Evolutionary conservation across 2,329 filamentous ascomycete species (phyloP).

Genomic region (Xylaria sp.): DNA sequence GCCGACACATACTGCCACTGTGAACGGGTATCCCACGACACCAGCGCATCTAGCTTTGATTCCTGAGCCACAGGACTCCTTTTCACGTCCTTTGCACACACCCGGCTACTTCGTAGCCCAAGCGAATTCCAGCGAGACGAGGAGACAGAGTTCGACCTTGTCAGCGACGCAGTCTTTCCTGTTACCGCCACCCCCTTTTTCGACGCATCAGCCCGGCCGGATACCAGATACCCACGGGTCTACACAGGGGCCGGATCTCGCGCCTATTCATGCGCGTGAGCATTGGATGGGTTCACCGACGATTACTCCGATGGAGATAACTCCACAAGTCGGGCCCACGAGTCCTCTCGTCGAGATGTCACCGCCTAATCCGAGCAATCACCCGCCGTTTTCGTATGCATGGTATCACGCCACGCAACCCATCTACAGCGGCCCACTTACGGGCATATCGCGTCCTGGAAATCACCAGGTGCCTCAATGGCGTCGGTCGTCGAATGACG

Average conservation of each 20-base stretch:
- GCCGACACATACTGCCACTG: conserved; percentile 14
- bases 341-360: conserved; percentile 27
- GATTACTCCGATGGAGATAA: conserved; percentile 28
- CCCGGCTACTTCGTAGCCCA: conserved; percentile 14
- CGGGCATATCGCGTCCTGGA: conserved; percentile 24
- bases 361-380: conserved; percentile 12
- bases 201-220: conserved; percentile 3
- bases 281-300: conserved; percentile 23
- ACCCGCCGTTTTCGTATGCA: conserved; percentile 18
- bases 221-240: background rate
- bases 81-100: background rate
- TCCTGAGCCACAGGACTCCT: background rate
- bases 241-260: conserved; percentile 18
- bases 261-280: conserved; percentile 22
- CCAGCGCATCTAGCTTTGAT: background rate
- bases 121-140: conserved; percentile 44
- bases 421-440: conserved; percentile 28
- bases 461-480: conserved; percentile 12
- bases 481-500: conserved; percentile 12
- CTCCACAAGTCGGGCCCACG: conserved; percentile 25
- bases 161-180: conserved; percentile 8
- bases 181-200: conserved; percentile 2
- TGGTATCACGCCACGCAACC: conserved; percentile 26
- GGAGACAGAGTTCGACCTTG: conserved; percentile 29
- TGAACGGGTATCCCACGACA: conserved; percentile 10